Evolutionary conservation across 2,329 filamentous ascomycete species (phyloP), one percentile per base, ranked within the genome.

Genomic region (Aurifilum marmelostoma): DNA sequence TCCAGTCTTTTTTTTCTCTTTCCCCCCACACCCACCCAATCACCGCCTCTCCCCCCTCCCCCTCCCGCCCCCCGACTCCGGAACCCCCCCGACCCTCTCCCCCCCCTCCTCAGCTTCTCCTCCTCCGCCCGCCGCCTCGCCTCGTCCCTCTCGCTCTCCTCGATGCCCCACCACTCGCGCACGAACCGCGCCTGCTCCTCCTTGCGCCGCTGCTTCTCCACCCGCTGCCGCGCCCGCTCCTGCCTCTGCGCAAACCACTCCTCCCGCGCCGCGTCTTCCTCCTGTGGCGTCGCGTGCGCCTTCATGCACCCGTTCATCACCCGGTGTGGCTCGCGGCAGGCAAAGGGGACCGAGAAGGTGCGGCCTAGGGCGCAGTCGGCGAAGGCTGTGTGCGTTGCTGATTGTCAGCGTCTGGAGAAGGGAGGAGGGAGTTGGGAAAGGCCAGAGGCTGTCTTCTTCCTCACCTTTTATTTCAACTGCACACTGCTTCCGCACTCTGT

Each of bases 291-390:
- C 67, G 95, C 94, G 82, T 97, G 91, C 67, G 85, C 80, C 74
- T 94, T 85, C 94, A 99, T 97, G 83, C 96, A 99, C 71, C 84
- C 85, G 82, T 99, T 99, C 96, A 99, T 99, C 47, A 86, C 85
- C 72, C 91, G 89, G 75, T 94, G 91, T 76, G 94, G 87, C 63
- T 86, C 81, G 66, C 93, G 91, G 83, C 96, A 99, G 66, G 89
- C 87, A 84, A 96, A 97, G 16, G 94, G 91, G 69, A 96, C 92
- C 68, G 91, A 94, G 75, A 98, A 88, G 7, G 94, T 98, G 73
- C 93, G 92, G 77, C 91, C 90, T 63, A 91, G 86, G 66, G 94
- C 94, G 85, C 96, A 99, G 73, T 91, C 89, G 69, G 96, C 96
- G 79, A 99, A 99, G 71, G 92, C 95, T 97, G 74, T 65, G 59